These are phyloP conservation scores for Millerozyma miso DNA, from an alignment of 805 yeast species.

Conservation along the genomic window DNA sequence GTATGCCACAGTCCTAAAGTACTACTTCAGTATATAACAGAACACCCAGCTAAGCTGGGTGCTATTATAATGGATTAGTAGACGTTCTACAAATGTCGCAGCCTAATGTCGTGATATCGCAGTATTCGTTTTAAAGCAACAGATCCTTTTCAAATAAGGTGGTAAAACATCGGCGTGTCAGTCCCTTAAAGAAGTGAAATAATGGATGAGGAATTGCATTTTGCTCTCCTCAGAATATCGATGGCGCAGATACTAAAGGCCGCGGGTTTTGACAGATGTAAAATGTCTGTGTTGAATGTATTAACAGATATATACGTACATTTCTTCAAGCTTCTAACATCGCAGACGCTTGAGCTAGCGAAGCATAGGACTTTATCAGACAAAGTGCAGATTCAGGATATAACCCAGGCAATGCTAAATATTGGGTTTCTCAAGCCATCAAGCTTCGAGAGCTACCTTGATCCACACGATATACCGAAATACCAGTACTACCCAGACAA, in stretches of 20 bases:
- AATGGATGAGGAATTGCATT: constrained; percentile 24
- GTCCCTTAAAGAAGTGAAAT: no score
- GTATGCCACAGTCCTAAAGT: no score
- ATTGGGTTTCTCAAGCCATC: constrained; percentile 58
- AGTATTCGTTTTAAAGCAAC: no score
- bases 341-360: constrained; percentile 48
- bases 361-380: constrained; percentile 35
- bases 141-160: no score
- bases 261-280: constrained; percentile 78
- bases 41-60: no score
- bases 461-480: constrained; percentile 32
- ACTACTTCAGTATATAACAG: no score
- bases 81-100: no score
- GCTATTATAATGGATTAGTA: no score
- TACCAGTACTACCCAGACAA: constrained; percentile 8
- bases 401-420: constrained; percentile 64
- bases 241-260: constrained; percentile 63
- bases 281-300: constrained; percentile 66
- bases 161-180: no score
- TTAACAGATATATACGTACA: constrained; percentile 74
- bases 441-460: constrained; percentile 39
- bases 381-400: constrained; percentile 57
- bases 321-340: constrained; percentile 52
- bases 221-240: constrained; percentile 34
- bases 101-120: no score